A percentile compares a stretch with the other conserved stretches of the same genome.
phyloP scores from a whole-genome alignment of 2,329 filamentous ascomycete genomes.

The Neocucurbitaria cava region DNA sequence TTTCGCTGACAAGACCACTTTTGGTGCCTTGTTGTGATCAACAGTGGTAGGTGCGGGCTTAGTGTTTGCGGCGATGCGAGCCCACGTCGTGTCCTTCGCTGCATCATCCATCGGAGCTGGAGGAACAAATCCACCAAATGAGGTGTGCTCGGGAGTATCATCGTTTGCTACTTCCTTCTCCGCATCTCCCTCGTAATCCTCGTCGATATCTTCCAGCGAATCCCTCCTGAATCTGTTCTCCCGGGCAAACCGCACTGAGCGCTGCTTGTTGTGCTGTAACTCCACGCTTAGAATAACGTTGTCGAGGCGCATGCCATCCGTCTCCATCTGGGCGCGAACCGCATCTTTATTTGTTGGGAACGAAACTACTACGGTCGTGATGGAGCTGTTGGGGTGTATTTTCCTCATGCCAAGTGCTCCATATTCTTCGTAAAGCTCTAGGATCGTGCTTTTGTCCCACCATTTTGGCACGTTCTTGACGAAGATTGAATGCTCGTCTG shows the following conservation, averaged over 20 bases:
- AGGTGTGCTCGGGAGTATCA: neutral
- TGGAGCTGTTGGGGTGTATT: constrained; percentile 17
- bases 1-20: too few relatives aligned
- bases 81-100: constrained; percentile 12
- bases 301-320: constrained; percentile 14
- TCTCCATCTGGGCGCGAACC: constrained; percentile 10
- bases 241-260: constrained; percentile 13
- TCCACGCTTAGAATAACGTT: constrained; percentile 23
- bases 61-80: constrained; percentile 5
- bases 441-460: constrained; percentile 1
- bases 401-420: constrained; percentile 21
- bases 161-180: neutral
- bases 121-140: neutral
- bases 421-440: constrained; percentile 10
- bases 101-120: neutral
- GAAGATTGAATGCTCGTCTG: constrained; percentile 27
- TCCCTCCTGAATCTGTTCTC: constrained; percentile 3
- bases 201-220: neutral
- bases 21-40: neutral
- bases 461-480: constrained; percentile 29
- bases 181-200: neutral
- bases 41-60: neutral
- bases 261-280: constrained; percentile 20
- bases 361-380: constrained; percentile 23
- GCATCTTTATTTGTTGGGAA: constrained; percentile 16